Evolutionary conservation across 2,329 filamentous ascomycete species (phyloP).

Genomic region (Ascochyta pisi): DNA sequence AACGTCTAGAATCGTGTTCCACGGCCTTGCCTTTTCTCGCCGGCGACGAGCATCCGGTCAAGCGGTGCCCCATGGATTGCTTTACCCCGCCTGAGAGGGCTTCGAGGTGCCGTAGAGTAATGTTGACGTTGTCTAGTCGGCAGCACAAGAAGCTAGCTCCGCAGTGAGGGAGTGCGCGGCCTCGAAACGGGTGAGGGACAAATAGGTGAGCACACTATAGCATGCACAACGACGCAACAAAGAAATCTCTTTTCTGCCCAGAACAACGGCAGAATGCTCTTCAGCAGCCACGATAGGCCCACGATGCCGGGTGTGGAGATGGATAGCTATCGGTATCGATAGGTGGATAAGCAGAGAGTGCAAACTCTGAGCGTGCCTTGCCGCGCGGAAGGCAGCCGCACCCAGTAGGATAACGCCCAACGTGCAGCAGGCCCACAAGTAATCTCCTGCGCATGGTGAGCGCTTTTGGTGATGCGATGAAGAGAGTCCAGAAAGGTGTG

Average conservation of each 20-base stretch:
- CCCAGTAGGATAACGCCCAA: slow-evolving; percentile 29
- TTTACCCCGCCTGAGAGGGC: slow-evolving; percentile 18
- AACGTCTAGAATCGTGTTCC: slow-evolving; percentile 15
- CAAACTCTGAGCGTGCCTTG: slow-evolving; percentile 31
- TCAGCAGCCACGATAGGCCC: slow-evolving; percentile 25
- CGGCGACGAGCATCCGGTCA: slow-evolving; percentile 4
- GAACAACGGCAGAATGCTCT: slow-evolving; percentile 8
- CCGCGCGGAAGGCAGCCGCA: slow-evolving; percentile 28
- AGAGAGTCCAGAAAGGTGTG: slow-evolving; percentile 31
- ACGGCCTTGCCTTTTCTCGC: slow-evolving; percentile 18
- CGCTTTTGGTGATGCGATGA: slow-evolving; percentile 27
- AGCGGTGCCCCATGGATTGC: slow-evolving; percentile 2
- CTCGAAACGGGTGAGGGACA: slow-evolving; percentile 5
- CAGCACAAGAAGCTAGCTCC: slow-evolving; percentile 10
- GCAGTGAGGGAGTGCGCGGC: slow-evolving; percentile 25
- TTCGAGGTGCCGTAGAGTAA: slow-evolving; percentile 6
- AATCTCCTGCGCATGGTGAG: slow-evolving; percentile 42
- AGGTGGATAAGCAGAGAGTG: slow-evolving; percentile 43
- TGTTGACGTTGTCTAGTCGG: slow-evolving; percentile 14
- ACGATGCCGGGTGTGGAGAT: slow-evolving; percentile 30
- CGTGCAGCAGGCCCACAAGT: slow-evolving; percentile 38
- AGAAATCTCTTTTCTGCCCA: slow-evolving; percentile 31
- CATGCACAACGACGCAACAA: slow-evolving; percentile 20
- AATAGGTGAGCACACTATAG: slow-evolving; percentile 12
- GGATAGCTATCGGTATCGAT: slow-evolving; percentile 46